These are phyloP conservation scores for Durotheca rogersii DNA, from an alignment of 495 filamentous ascomycete genomes.

Conservation along the genomic window DNA sequence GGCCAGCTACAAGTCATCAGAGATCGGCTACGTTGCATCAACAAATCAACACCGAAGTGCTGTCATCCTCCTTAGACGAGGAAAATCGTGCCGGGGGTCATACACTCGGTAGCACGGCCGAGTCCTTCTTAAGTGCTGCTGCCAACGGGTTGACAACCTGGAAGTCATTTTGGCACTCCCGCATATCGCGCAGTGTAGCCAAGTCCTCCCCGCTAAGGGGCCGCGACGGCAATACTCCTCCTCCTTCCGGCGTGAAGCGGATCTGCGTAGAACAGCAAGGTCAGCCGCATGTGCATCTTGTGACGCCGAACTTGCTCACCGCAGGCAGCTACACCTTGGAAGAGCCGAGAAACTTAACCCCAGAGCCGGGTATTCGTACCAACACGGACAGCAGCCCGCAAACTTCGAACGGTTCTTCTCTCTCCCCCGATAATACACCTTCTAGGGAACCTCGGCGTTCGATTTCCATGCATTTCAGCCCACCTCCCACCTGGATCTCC, in stretches of 20 bases:
- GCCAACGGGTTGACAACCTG: conserved; percentile 34
- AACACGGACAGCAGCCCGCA: conserved; percentile 25
- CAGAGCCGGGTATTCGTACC: conserved; percentile 7
- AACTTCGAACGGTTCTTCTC: conserved; percentile 23
- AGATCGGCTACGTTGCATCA: conserved; percentile 67
- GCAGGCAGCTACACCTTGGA: conserved; percentile 18
- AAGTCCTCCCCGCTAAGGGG: conserved; percentile 22
- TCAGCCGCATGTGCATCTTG: conserved; percentile 24
- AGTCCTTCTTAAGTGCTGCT: conserved; percentile 9
- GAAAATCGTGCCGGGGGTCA: conserved; percentile 29
- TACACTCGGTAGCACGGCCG: conserved; percentile 18
- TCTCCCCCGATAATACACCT: conserved; percentile 33
- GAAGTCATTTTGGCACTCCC: conserved; percentile 51
- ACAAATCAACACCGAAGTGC: conserved; percentile 42
- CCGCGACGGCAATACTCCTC: conserved; percentile 14
- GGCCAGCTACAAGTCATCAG: conserved; percentile 88
- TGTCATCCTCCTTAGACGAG: conserved; percentile 38
- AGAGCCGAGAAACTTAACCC: conserved; percentile 4
- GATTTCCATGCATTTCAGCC: conserved; percentile 56
- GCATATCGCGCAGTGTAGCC: conserved; percentile 11
- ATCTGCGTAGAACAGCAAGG: conserved; percentile 27
- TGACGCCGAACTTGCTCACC: conserved; percentile 21
- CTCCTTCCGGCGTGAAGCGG: conserved; percentile 15
- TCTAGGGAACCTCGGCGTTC: conserved; percentile 48
- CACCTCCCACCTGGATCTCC: conserved; percentile 51